Evolutionary conservation across 163 green algal species (phyloP).

Genomic region (Chlamydomonas reinhardtii): DNA sequence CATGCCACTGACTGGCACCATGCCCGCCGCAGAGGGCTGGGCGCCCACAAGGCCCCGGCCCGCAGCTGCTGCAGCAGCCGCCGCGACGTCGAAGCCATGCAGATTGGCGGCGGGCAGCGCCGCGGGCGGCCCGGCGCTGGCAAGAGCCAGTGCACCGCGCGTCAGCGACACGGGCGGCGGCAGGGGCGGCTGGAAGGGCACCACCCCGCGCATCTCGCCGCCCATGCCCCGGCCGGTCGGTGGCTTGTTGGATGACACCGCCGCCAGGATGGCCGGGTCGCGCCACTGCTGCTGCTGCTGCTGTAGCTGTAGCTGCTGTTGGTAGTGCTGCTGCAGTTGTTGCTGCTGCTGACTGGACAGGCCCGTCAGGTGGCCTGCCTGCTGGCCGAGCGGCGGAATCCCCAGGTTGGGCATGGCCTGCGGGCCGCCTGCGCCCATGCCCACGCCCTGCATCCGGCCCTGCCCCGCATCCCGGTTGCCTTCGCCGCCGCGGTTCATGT

Average conservation of each 20-base stretch:
- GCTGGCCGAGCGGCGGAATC: too few species aligned
- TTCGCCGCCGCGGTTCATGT: not conserved
- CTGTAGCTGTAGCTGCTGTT: too few species aligned
- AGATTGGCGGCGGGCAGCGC: conserved; percentile 11
- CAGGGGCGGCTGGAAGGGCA: conserved; percentile 41
- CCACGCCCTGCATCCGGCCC: not conserved
- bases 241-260: not conserved
- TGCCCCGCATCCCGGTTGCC: too few species aligned
- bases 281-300: not conserved
- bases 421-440: not conserved
- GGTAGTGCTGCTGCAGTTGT: not conserved
- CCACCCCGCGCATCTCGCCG: not conserved
- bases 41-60: not conserved
- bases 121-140: not conserved
- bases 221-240: not conserved
- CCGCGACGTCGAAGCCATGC: conserved; percentile 40
- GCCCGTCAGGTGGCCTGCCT: too few species aligned
- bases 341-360: not conserved
- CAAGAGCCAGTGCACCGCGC: not conserved
- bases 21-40: not conserved
- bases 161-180: conserved; percentile 22
- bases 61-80: conserved; percentile 6
- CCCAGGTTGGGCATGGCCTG: too few species aligned
- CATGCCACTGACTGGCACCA: not conserved
- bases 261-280: conserved; percentile 10